Evolutionary conservation across 148 eudicot genomes (phyloP), one percentile per base, ranked within the genome.

Genomic region (Silene uniflora): DNA sequence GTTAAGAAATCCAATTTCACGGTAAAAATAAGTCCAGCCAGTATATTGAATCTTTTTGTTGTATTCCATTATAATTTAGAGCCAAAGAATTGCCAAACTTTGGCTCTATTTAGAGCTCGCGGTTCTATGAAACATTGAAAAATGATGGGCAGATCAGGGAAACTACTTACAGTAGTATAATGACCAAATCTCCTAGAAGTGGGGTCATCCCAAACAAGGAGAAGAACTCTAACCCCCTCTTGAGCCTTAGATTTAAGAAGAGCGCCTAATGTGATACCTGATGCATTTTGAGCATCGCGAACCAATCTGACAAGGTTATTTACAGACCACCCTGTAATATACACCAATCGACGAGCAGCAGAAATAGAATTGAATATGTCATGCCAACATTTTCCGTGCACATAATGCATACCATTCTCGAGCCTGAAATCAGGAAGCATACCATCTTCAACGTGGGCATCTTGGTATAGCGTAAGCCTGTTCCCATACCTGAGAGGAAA

Each of bases 131-230:
- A 62, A 62, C 65, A 8, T 62, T 22, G 29, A 62, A 22, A 62
- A 21, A 7, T 35, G 63, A 72, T 62, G 44, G 29, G 35, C 55
- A 29, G 70, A 65, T 21, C 21, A 56, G 55, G 16, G 6, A 61
- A 58, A 14, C 29, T 59, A 60, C 93, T 90, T 84, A 94, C 97
- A 46, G 85, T 83, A 32, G 84, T 77, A 71, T 56, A 84, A 10
- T 88, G 85, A 55, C 88, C 67, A 81, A 94, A 69, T 66, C 83
- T 87, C 63, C 75, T 80, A 62, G 98, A 94, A 82, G 91, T 89
- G 67, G 93, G 98, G 76, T 94, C 97, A 86, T 90, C 96, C 98
- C 98, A 91, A 58, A 94, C 78, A 68, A 94, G 92, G 63, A 94
- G 89, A 81, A 94, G 81, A 22, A 94, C 93, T 76, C 98, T 79